Percentiles rank a stretch among this genome's conserved stretches.
Conservation (phyloP, 768 basidiomycete species). For the Lentinula detonsa region DNA sequence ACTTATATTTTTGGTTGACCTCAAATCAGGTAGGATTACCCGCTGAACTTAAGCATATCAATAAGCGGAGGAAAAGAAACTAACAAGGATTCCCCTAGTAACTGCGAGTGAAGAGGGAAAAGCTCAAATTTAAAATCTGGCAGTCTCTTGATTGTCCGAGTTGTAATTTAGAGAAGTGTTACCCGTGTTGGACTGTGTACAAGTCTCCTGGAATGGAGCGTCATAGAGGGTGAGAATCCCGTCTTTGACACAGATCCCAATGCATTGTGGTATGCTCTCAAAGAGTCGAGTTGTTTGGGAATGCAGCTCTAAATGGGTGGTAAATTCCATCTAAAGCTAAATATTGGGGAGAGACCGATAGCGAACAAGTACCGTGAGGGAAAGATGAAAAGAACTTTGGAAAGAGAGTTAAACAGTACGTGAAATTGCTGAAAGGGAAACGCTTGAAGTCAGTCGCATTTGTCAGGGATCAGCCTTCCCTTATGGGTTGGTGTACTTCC, state of each 20-base stretch:
- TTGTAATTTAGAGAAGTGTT: slow-evolving; percentile 78
- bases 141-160: slow-evolving; percentile 51
- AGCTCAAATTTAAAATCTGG: slow-evolving; percentile 84
- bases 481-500: slow-evolving; percentile 45
- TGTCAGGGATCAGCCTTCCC: slow-evolving; percentile 47
- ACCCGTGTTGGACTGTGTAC: slow-evolving; percentile 65
- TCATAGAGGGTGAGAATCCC: slow-evolving; percentile 76
- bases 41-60: slow-evolving; percentile 87
- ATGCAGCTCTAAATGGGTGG: slow-evolving; percentile 81
- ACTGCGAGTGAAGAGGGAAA: slow-evolving; percentile 82
- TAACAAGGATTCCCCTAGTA: slow-evolving; percentile 88
- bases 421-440: slow-evolving; percentile 80
- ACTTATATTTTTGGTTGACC: slow-evolving; percentile 22
- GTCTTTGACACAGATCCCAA: slow-evolving; percentile 41
- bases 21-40: slow-evolving; percentile 82
- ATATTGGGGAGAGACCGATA: slow-evolving; percentile 80
- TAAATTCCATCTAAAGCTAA: slow-evolving; percentile 82
- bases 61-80: slow-evolving; percentile 90
- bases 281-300: slow-evolving; percentile 84
- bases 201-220: slow-evolving; percentile 77
- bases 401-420: slow-evolving; percentile 78
- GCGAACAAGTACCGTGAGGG: slow-evolving; percentile 81
- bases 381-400: slow-evolving; percentile 80
- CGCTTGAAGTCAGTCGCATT: slow-evolving; percentile 67
- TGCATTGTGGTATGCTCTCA: slow-evolving; percentile 66